Percentiles rank a stretch among this genome's conserved stretches.
These are phyloP conservation scores for Sclerotinia minor DNA, from an alignment of 2,329 filamentous ascomycete species.

Conservation along the genomic window DNA sequence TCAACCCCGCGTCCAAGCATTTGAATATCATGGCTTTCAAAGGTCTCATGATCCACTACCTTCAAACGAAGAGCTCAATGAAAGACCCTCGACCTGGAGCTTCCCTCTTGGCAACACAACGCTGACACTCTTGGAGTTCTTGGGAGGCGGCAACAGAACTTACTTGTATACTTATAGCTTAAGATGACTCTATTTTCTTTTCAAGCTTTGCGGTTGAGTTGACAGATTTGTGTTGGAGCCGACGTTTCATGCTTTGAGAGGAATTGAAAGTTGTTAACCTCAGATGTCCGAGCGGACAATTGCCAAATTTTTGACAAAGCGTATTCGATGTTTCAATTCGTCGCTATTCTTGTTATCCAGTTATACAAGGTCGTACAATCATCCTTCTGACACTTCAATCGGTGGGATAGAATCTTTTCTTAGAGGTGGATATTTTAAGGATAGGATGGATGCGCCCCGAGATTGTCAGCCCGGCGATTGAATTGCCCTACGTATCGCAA, in stretches of 20 bases:
- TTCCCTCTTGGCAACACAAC: constrained; percentile 17
- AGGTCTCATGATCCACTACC: neutral
- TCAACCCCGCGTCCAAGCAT: neutral
- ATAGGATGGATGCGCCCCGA: neutral
- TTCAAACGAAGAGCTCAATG: constrained; percentile 19
- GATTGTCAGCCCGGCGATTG: neutral
- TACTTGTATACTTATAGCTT: constrained; percentile 2
- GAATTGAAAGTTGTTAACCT: constrained; percentile 7
- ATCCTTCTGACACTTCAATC: neutral
- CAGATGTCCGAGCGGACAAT: constrained; percentile 20
- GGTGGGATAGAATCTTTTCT: neutral
- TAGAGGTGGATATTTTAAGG: neutral
- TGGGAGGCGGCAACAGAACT: neutral
- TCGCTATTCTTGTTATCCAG: neutral
- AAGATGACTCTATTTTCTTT: neutral
- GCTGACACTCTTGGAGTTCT: constrained; percentile 17
- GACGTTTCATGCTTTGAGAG: constrained; percentile 11
- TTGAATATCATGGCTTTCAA: neutral
- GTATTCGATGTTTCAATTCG: constrained; percentile 20
- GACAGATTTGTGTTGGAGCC: constrained; percentile 1
- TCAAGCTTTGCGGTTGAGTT: constrained; percentile 11
- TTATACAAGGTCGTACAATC: neutral
- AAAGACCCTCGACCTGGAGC: neutral
- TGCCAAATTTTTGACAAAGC: constrained; percentile 20
- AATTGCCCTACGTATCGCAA: constrained; percentile 6